These are phyloP conservation scores for Quercus tomentella DNA, from an alignment of 331 rosid species.

Conservation along the genomic window DNA sequence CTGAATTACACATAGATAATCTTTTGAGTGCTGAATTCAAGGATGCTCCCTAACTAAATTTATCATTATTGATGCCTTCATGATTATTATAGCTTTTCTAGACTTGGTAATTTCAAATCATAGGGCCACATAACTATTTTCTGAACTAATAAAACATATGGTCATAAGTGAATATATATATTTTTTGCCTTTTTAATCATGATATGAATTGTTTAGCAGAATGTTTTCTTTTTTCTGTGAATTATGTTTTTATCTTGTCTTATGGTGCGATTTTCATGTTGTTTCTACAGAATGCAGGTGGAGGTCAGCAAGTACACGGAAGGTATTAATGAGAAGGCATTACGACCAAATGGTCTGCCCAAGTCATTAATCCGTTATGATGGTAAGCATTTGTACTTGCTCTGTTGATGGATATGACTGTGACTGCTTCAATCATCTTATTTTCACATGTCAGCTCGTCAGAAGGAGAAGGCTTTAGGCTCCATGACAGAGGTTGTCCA, in stretches of 20 bases:
- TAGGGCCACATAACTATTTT: not conserved
- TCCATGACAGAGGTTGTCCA: constrained; percentile 89
- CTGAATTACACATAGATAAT: not conserved
- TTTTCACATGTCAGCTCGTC: constrained; percentile 63
- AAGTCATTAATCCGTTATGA: constrained; percentile 83
- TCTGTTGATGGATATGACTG: constrained; percentile 3
- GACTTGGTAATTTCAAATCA: not conserved
- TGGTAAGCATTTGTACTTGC: constrained; percentile 38
- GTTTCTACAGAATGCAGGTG: constrained; percentile 88
- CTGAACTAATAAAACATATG: not conserved
- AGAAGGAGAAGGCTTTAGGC: constrained; percentile 71
- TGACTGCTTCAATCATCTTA: constrained; percentile 20
- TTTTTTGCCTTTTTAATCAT: not conserved
- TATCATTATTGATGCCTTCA: not conserved
- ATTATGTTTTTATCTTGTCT: not conserved
- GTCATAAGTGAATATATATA: not conserved
- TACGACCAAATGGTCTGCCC: constrained; percentile 91
- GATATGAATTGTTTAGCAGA: not conserved
- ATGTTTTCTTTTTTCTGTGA: not conserved
- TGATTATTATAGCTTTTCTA: not conserved
- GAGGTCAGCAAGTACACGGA: constrained; percentile 99
- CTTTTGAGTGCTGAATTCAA: not conserved
- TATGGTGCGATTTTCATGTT: constrained; percentile 9
- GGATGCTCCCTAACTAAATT: not conserved
- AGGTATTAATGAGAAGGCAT: constrained; percentile 67